These are phyloP conservation scores for Cudoniella acicularis DNA, from an alignment of 495 filamentous ascomycete genomes.

Conservation along the genomic window DNA sequence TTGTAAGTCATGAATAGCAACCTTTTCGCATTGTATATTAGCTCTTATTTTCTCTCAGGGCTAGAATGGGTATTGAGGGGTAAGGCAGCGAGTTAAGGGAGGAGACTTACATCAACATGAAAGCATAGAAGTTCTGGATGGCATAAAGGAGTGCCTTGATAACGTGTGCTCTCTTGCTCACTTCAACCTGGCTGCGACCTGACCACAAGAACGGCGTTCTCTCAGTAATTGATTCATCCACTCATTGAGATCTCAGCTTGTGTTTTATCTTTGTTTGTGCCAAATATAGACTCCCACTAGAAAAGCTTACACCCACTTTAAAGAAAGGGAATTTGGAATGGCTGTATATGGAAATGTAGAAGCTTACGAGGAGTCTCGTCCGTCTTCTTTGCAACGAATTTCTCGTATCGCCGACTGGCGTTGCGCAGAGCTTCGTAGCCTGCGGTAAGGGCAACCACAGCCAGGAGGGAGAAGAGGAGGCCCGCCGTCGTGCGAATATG, in stretches of 20 bases:
- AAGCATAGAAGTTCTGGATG: constrained; percentile 95
- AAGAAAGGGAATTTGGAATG: constrained; percentile 7
- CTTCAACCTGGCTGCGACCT: constrained; percentile 50
- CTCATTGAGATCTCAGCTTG: constrained; percentile 17
- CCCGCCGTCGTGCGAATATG: constrained; percentile 67
- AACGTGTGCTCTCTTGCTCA: constrained; percentile 62
- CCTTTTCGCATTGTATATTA: constrained; percentile 60
- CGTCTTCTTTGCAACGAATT: constrained; percentile 47
- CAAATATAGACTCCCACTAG: not conserved
- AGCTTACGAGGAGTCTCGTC: constrained; percentile 54
- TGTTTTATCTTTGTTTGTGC: not conserved
- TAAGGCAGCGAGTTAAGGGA: too few species aligned
- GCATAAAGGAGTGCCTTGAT: constrained; percentile 83
- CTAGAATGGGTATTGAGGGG: too few species aligned
- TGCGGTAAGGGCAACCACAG: constrained; percentile 75
- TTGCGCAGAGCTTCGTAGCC: constrained; percentile 89
- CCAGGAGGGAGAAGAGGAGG: constrained; percentile 76
- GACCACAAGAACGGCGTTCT: constrained; percentile 45
- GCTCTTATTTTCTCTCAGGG: too few species aligned
- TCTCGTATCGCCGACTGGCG: constrained; percentile 70
- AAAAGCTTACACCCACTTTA: not conserved
- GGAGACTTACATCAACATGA: constrained; percentile 93
- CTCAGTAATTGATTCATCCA: constrained; percentile 43
- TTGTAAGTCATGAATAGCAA: constrained; percentile 99
- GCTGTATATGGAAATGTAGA: not conserved